Conservation (phyloP, 805 yeast species). For the Starmerella geochares region DNA sequence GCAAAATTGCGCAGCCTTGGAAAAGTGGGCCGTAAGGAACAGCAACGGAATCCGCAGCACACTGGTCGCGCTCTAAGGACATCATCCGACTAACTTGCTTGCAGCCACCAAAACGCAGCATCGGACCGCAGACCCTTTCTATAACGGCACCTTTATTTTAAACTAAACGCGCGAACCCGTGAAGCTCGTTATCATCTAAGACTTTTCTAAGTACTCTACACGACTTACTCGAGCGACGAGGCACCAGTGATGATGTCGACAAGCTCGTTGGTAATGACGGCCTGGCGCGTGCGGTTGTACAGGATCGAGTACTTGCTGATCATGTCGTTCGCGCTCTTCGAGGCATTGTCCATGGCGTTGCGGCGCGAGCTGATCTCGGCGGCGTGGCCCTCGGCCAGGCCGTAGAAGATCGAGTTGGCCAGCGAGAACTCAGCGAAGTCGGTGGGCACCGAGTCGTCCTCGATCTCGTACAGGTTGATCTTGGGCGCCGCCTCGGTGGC, state of each 20-base stretch:
- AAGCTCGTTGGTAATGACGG: constrained; percentile 97
- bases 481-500: constrained; percentile 78
- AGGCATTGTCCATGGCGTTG: constrained; percentile 99
- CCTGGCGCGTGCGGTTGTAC: constrained; percentile 99
- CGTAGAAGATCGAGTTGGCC: constrained; percentile 80
- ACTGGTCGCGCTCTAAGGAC: too few species aligned
- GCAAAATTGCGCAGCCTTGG: too few species aligned
- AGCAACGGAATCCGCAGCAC: too few species aligned
- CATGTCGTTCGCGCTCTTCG: constrained; percentile 99
- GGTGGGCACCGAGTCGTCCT: constrained; percentile 36
- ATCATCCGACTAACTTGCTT: too few species aligned
- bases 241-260: constrained; percentile 99
- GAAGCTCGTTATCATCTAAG: constrained; percentile 5
- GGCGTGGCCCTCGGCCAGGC: constrained; percentile 96
- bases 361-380: constrained; percentile 97
- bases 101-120: too few species aligned
- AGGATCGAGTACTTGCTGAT: constrained; percentile 89
- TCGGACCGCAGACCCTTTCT: too few species aligned
- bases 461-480: constrained; percentile 66
- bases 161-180: too few species aligned
- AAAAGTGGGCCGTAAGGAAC: too few species aligned
- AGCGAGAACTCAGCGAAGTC: constrained; percentile 71
- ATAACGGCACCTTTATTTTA: too few species aligned
- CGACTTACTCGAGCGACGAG: constrained; percentile 74
- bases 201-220: constrained; percentile 3